phyloP scores from a whole-genome alignment of 495 filamentous ascomycete genomes.

The Tuber umbilicatum region DNA sequence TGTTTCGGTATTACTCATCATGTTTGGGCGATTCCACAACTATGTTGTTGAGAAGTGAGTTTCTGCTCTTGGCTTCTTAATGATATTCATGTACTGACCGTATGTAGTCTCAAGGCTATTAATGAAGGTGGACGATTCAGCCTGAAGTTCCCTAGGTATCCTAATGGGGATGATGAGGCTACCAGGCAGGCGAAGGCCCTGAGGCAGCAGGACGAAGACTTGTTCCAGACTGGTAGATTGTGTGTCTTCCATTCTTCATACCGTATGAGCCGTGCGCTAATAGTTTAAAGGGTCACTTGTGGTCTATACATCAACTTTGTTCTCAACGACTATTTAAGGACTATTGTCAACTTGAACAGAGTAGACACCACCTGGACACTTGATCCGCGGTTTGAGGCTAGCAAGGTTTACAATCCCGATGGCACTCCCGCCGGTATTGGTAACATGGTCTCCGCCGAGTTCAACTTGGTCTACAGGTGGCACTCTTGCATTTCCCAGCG shows the following conservation, averaged over 20 bases:
- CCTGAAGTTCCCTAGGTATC: conserved; percentile 31
- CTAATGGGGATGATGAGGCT: conserved; percentile 46
- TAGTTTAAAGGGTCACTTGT: conserved; percentile 54
- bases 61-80: background rate
- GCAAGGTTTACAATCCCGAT: conserved; percentile 48
- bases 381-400: conserved; percentile 60
- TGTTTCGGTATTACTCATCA: conserved; percentile 67
- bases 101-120: conserved; percentile 44
- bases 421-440: conserved; percentile 61
- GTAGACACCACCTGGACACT: conserved; percentile 72
- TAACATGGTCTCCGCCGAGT: conserved; percentile 73
- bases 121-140: conserved; percentile 56
- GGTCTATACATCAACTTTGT: conserved; percentile 82
- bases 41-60: conserved; percentile 58
- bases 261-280: conserved; percentile 17
- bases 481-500: conserved; percentile 67
- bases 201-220: conserved; percentile 70
- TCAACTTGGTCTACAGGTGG: conserved; percentile 72
- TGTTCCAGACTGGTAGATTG: conserved; percentile 75
- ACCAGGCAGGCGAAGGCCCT: conserved; percentile 51
- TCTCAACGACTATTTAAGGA: conserved; percentile 74
- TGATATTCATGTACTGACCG: conserved; percentile 10
- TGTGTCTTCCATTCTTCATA: conserved; percentile 25
- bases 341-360: conserved; percentile 75
- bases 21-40: conserved; percentile 76